Conservation (phyloP, 495 filamentous ascomycete genomes). For the Aspergillus campestris region DNA sequence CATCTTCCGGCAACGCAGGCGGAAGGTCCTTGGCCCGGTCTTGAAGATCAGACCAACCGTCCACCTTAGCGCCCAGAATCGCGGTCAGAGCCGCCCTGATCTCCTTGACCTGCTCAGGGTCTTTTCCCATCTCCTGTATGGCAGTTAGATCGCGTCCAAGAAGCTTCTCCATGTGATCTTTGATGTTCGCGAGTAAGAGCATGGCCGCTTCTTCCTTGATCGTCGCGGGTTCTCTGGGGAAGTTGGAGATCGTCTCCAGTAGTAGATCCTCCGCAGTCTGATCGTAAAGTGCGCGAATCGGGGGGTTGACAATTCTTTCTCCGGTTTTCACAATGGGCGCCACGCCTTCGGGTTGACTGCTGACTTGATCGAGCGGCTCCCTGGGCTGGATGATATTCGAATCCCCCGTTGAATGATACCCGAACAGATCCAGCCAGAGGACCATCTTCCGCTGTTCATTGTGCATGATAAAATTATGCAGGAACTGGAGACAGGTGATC, state of each 20-base stretch:
- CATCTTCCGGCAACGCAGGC: slow-evolving; percentile 32
- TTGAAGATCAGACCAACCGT: slow-evolving; percentile 40
- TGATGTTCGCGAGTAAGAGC: slow-evolving; percentile 42
- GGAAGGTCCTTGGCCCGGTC: slow-evolving; percentile 35
- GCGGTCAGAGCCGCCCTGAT: slow-evolving; percentile 39
- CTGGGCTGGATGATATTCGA: slow-evolving; percentile 43
- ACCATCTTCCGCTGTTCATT: slow-evolving; percentile 88
- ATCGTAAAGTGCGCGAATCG: slow-evolving; percentile 38
- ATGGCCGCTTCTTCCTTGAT: slow-evolving; percentile 44
- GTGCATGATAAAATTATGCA: slow-evolving; percentile 85
- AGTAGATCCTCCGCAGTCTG: slow-evolving; percentile 41
- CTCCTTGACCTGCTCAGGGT: slow-evolving; percentile 41
- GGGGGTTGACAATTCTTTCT: slow-evolving; percentile 38
- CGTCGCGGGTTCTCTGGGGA: slow-evolving; percentile 38
- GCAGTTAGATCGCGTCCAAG: slow-evolving; percentile 36
- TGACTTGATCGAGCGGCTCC: slow-evolving; percentile 33
- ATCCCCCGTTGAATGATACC: slow-evolving; percentile 48
- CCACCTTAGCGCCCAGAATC: slow-evolving; percentile 39
- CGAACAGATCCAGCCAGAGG: slow-evolving; percentile 82
- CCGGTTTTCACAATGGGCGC: slow-evolving; percentile 39
- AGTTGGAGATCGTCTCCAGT: slow-evolving; percentile 40
- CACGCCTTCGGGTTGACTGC: slow-evolving; percentile 28
- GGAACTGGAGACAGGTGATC: slow-evolving; percentile 80
- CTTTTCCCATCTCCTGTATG: slow-evolving; percentile 42
- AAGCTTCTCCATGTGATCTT: slow-evolving; percentile 44